Base-by-base conservation (phyloP, 768 basidiomycete genomes). In the Auriscalpium orientale region DNA sequence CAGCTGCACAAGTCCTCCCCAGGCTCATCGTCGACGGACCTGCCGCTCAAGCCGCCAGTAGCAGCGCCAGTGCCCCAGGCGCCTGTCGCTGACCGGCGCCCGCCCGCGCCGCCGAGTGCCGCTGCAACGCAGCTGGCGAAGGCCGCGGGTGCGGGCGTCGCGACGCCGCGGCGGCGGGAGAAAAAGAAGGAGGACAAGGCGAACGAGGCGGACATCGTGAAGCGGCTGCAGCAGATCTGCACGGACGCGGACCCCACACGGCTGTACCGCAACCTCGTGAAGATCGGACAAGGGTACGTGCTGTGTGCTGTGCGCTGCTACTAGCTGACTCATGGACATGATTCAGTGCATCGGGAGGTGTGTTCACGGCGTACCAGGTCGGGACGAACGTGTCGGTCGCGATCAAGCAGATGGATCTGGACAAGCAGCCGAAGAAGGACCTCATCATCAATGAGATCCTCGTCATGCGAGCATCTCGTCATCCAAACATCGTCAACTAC, bases 331-430 rank as follows among this genome's bases (percentile, higher is more conserved):
- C 2, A 28, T 28, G 28, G 28, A 28, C 7, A 28, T 7, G 2
- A 7, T 40, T 8, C 68, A 95, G 93, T 57, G 95, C 97, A 15
- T 95, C 91, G 18, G 95, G 97, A 43, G 95, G 95, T 62, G 97
- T 98, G 2, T 99, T 97, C 72, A 98, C 95, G 12, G 95, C 95
- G 15, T 97, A 97, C 68, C 95, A 98, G 75, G 89, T 95, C 59
- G 94, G 95, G 44, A 93, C 91, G 34, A 95, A 97, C 71, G 65
- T 91, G 35, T 89, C 84, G 11, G 97, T 98, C 36, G 97, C 97
- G 44, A 99, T 99, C 81, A 99, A 99, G 72, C 95, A 98, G 72
- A 99, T 98, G 97, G 97, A 99, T 77, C 80, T 99, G 34, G 95
- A 98, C 72, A 97, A 98, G 75, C 97, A 98, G 66, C 97, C 97